Evolutionary conservation across 345 rosid genomes (phyloP), one percentile per base, ranked within the genome.

Genomic region (Pseudoturritis turrita): DNA sequence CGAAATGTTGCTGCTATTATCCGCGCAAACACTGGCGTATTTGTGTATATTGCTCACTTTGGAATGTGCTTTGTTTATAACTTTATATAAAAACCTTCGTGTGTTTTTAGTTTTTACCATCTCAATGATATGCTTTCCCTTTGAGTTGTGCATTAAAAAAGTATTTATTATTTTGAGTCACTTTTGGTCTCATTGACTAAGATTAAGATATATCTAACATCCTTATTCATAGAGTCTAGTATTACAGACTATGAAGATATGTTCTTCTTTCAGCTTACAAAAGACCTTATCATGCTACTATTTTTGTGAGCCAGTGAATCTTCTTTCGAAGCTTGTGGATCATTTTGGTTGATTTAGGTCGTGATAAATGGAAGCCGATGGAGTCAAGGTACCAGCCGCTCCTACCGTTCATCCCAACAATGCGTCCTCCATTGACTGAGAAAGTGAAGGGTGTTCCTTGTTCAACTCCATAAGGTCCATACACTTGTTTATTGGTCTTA

Each of bases 311-410:
- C 70, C 87, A 84, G 36, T 69, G 82, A 40, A 92, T 59, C 23
- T 66, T 81, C 72, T 77, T 80, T 19, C 80, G 83, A 65, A 86
- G 78, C 81, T 73, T 86, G 57, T 81, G 77, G 17, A 87, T 65
- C 62, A 83, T 79, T 33, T 70, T 92, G 4, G 81, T 18, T 2
- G 89, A 70, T 22, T 71, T 87, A 58, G 72, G 73, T 28, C 55
- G 84, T 29, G 83, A 81, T 21, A 92, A 50, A 17, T 71, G 81
- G 63, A 92, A 86, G 6, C 90, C 90, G 35, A 93, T 74, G 10
- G 90, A 75, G 67, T 93, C 94, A 21, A 90, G 75, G 76, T 83
- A 86, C 97, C 96, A 88, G 43, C 89, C 94, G 23, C 87, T 68
- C 57, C 93, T 83, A 22, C 89, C 93, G 52, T 77, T 82, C 33